Base-by-base conservation (phyloP, 495 filamentous ascomycete genomes). In the Penicillium antarcticum region DNA sequence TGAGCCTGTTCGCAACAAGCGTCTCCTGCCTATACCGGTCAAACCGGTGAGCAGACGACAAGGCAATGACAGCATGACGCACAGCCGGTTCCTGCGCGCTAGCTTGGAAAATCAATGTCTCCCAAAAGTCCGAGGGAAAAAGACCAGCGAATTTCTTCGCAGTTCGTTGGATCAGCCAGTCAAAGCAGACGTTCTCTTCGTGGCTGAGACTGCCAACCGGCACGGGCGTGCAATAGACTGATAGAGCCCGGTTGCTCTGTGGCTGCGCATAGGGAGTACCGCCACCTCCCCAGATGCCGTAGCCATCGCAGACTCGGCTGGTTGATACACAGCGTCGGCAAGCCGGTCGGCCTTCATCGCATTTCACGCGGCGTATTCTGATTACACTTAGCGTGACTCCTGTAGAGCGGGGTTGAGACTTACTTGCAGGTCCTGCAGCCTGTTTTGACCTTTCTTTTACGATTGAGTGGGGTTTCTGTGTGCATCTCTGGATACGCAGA, bases 101-200 rank as follows among this genome's bases (percentile, higher is more conserved):
- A 52, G 81, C 81, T 59, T 83, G 80, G 31, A 86, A 64, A 10
- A 87, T 51, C 35, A 72, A 26, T 12, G 66, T 70, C 11, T 58
- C 77, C 85, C 83, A 88, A 52, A 87, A 84, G 6, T 76, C 78
- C 4, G 81, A 83, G 44, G 76, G 70, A 44, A 85, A 86, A 57
- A 82, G 81, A 2, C 84, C 83, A 1, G 82, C 78, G 26, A 88
- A 67, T 51, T 84, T 81, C 42, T 63, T 74, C 0, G 79, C 73
- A 0, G 81, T 85, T 33, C 76, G 77, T 26, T 73, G 71, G 33
- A 75, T 73, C 51, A 87, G 85, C 40, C 83, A 70, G 55, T 84
- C 75, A 48, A 86, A 86, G 49, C 76, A 84, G 5, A 70, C 66
- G 44, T 73, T 73, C 54, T 87, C 84, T 26, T 56, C 45, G 46